phyloP scores from a whole-genome alignment of 139 green algal genomes.

The Dunaliella sp. region DNA sequence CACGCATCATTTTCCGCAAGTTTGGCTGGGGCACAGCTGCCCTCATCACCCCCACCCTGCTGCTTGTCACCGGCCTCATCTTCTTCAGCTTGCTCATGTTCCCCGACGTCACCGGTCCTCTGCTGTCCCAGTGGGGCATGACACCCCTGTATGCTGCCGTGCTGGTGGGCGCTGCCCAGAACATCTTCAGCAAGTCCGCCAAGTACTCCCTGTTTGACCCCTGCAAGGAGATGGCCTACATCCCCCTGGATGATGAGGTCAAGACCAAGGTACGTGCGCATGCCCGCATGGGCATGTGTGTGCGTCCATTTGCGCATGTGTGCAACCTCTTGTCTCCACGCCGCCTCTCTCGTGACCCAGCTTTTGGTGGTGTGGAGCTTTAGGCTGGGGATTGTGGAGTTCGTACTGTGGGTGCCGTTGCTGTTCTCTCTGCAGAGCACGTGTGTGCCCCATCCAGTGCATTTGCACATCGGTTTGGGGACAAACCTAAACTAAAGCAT shows the following conservation, averaged over 20 bases:
- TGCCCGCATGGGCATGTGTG: no score
- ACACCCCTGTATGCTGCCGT: conserved; percentile 95
- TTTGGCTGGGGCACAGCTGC: conserved; percentile 96
- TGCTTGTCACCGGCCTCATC: conserved; percentile 89
- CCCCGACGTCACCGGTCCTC: conserved; percentile 66
- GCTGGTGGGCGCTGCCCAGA: conserved; percentile 94
- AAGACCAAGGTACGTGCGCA: conserved; percentile 75
- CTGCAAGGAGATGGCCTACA: conserved; percentile 99
- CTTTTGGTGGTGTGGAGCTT: no score
- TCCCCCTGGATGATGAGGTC: conserved; percentile 93
- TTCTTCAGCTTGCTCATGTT: conserved; percentile 97
- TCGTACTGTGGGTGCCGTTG: no score
- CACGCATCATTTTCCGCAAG: conserved; percentile 91
- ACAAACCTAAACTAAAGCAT: no score
- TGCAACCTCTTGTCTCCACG: no score
- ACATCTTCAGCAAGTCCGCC: conserved; percentile 96
- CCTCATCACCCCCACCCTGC: conserved; percentile 94
- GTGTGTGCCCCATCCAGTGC: no score
- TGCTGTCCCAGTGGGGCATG: conserved; percentile 79
- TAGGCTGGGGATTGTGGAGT: no score
- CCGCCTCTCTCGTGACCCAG: no score
- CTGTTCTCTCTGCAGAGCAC: no score
- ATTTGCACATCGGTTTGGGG: no score
- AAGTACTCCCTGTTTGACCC: conserved; percentile 99
- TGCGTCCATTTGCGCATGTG: no score